Base-by-base conservation (phyloP, 306 rosid species). In the Castanopsis chinensis region DNA sequence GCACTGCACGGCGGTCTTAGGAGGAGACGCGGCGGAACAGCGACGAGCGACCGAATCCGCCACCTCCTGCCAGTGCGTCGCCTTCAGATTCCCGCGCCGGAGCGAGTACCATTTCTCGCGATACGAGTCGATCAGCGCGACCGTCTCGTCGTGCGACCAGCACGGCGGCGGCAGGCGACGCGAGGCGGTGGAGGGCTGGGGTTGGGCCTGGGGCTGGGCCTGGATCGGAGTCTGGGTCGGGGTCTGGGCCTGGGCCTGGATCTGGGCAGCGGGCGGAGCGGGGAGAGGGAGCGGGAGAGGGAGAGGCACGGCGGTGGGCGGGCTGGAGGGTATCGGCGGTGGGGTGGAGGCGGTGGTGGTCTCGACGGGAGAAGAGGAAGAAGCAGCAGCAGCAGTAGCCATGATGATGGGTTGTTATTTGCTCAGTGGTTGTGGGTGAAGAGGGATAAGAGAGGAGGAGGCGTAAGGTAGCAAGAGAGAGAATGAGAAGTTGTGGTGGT, bases 11-110 rank as follows among this genome's bases (percentile, higher is more conserved):
- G 98, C 97, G 25, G 97, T 92, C 73, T 94, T 94, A 0, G 94
- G 67, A 1, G 94, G 95, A 0, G 97, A 79, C 0, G 92, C 90
- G 20, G 80, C 77, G 2, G 98, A 97, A 69, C 98, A 94, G 0
- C 87, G 86, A 0, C 72, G 78, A 1, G 98, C 73, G 14, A 94
- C 93, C 17, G 87, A 77, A 53, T 94, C 97, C 25, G 98, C 97
- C 17, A 94, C 98, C 71, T 92, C 98, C 28, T 94, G 98, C 98
- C 98, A 94, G 82, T 94, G 98, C 8, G 92, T 89, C 0, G 98
- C 97, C 65, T 92, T 94, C 54, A 94, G 92, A 49, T 94, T 94
- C 2, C 94, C 93, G 4, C 98, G 92, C 57, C 97, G 93, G 5
- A 94, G 97, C 12, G 98, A 91, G 67, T 92, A 92, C 97, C 97